Evolutionary conservation across 768 basidiomycete species (phyloP).

Genomic region (Tylopilus sp.): DNA sequence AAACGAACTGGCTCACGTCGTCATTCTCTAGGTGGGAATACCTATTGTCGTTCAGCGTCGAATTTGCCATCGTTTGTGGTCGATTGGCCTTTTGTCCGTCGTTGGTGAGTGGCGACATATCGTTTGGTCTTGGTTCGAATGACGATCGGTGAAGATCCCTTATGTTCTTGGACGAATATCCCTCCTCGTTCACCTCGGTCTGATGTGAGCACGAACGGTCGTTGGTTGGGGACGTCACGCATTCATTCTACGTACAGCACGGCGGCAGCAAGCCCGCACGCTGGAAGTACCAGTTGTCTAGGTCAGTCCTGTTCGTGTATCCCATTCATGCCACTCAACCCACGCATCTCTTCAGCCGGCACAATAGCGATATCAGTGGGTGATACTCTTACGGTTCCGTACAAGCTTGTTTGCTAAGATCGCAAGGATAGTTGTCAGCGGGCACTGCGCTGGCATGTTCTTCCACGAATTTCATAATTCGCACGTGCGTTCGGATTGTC

Average conservation of each 20-base stretch:
- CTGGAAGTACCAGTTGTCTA: background rate
- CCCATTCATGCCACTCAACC: background rate
- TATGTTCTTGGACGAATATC: slow-evolving; percentile 18
- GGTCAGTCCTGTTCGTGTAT: slow-evolving; percentile 13
- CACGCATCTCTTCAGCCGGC: slow-evolving; percentile 5
- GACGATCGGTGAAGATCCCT: slow-evolving; percentile 12
- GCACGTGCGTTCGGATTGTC: slow-evolving; percentile 17
- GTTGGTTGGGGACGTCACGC: background rate
- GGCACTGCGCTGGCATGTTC: slow-evolving; percentile 11
- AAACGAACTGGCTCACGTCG: background rate
- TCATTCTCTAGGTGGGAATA: slow-evolving; percentile 25
- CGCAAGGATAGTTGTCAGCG: slow-evolving; percentile 11
- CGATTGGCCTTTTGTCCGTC: slow-evolving; percentile 14
- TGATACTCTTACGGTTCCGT: too few relatives aligned
- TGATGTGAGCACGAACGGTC: slow-evolving; percentile 7
- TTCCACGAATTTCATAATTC: slow-evolving; percentile 25
- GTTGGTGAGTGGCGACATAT: slow-evolving; percentile 15
- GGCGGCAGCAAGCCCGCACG: background rate
- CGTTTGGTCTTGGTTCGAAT: background rate
- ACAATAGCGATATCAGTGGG: slow-evolving; percentile 4
- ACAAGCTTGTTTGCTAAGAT: too few relatives aligned
- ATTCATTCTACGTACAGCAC: slow-evolving; percentile 4
- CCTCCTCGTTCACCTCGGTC: slow-evolving; percentile 8
- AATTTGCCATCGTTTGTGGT: slow-evolving; percentile 13
- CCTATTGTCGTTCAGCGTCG: slow-evolving; percentile 10